phyloP scores from a whole-genome alignment of 805 yeast genomes.

The Lipomyces spencermartinsiae region DNA sequence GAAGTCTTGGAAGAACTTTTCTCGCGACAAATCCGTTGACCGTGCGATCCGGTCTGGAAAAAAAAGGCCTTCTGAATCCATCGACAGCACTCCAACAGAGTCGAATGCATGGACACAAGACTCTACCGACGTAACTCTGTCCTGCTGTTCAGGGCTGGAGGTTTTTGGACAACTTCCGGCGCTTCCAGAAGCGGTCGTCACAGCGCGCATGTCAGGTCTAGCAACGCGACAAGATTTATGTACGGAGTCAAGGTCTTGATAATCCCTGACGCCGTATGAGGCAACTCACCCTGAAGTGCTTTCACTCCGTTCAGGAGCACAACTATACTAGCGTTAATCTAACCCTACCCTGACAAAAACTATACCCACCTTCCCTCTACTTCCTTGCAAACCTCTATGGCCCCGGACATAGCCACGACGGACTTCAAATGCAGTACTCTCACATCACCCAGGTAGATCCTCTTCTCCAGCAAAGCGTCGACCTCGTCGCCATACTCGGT shows the following conservation, averaged over 20 bases:
- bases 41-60: background rate
- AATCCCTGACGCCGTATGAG: background rate
- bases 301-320: no score
- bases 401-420: background rate
- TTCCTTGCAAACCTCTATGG: background rate
- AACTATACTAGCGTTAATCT: no score
- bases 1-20: background rate
- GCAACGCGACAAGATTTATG: background rate
- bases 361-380: background rate
- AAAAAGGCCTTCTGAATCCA: background rate
- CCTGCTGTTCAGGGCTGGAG: background rate
- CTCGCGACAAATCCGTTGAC: background rate
- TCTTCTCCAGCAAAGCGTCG: background rate
- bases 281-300: background rate
- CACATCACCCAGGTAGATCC: constrained; percentile 1
- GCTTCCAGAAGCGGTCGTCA: constrained; percentile 1
- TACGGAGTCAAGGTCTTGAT: background rate
- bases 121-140: background rate
- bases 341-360: no score
- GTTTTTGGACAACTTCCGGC: background rate
- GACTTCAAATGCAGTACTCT: background rate
- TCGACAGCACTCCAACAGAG: background rate
- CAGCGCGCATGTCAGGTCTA: background rate
- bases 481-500: background rate
- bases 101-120: background rate